Evolutionary conservation across 306 rosid species (phyloP), one percentile per base, ranked within the genome.

Genomic region (Amphicarpaea edgeworthii): DNA sequence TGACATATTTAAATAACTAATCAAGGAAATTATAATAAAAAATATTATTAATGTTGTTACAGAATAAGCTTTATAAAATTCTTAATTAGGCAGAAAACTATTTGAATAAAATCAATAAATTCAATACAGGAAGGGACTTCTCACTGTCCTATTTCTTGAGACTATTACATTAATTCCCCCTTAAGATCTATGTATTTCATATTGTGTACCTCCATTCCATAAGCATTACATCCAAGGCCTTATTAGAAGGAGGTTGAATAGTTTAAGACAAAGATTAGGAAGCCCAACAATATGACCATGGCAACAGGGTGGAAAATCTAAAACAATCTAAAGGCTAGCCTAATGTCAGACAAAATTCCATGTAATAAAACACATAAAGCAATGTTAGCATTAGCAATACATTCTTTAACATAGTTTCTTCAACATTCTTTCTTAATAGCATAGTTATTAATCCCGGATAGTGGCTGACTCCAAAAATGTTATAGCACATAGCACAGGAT

Each of bases 51-150:
- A 23, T 30, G 34, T 60, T 21, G 43, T 32, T 9, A 42, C 21
- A 32, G 64, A 43, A 34, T 24, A 47, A 50, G 60, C 79, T 12
- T 76, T 8, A 72, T 42, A 66, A 50, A 65, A 46, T 47, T 51
- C 81, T 32, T 12, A 70, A 72, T 28, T 37, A 23, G 42, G 30
- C 14, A 41, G 61, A 77, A 21, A 66, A 15, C 21, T 12, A 60
- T 60, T 67, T 42, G n/a, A n/a, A n/a, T n/a, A n/a, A n/a, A n/a
- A 51, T 60, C 70, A 68, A 61, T 62, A 83, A 53, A 68, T 38
- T 68, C 57, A 49, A 70, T 12, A 62, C 24, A 17, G 14, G 14
- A 61, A 20, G 32, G 66, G 40, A 63, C 60, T 61, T 77, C 45
- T 59, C 37, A 41, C 24, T 72, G 20, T 43, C 77, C 51, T 43